Base-by-base conservation (phyloP, 2,329 filamentous ascomycete species). In the Tympanopsis confertula region DNA sequence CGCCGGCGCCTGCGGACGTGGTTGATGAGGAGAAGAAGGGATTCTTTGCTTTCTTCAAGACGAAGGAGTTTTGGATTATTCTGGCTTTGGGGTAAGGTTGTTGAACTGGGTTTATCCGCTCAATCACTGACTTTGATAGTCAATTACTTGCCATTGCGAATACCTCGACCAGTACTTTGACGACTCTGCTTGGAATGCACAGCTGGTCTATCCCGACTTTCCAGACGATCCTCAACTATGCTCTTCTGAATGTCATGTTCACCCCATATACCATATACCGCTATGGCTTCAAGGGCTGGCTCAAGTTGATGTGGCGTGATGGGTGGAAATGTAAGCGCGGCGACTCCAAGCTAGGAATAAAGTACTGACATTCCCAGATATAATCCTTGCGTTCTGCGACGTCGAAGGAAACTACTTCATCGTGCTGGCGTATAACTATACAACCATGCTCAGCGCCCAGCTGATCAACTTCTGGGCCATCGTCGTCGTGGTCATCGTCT, bases 401-500 rank as follows among this genome's bases (percentile, higher is more conserved):
- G 78, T 82, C 18, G 66, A 81, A 49, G 78, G 78, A 20, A 82
- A 82, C 51, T 82, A 81, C 57, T 81, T 82, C 51, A 70, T 76
- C 44, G 76, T 82, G 36, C 65, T 80, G 5, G 78, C 76, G 3
- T 82, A 81, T 54, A 66, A 71, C 20, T 38, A 38, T 18, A 81
- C 77, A 12, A 82, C 72, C 26, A 78, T 82, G 47, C 66, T 82
- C 14, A 77, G 70, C 39, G 74, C 74, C 22, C 76, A 82, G 51
- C 61, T 82, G 29, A 80, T 82, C 56, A 79, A 80, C 57, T 82
- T 82, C 65, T 82, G 76, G 77, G 77, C 78, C 43, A 82, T 82
- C 44, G 74, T 77, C 19, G 65, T 81, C 12, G 78, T 82, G 5
- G 73, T 82, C 3, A 44, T 69, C 14, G 57, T 82, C 41, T 80